Evolutionary conservation across 495 filamentous ascomycete genomes (phyloP), one percentile per base, ranked within the genome.

Genomic region (Chaetomium cochliodes): DNA sequence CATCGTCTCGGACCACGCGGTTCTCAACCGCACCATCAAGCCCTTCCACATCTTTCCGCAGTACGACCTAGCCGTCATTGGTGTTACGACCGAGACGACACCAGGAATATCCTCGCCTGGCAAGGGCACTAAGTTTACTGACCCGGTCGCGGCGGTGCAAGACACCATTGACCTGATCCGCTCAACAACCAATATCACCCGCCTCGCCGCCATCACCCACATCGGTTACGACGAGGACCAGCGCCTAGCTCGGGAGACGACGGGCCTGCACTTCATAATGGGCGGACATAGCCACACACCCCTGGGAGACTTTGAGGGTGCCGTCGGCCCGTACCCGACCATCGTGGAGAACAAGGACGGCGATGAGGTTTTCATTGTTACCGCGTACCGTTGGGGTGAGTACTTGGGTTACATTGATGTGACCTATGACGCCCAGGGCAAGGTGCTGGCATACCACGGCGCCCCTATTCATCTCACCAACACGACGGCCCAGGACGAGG

Each of bases 351-450:
- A 87, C 69, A 73, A 76, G 64, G 79, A 83, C 57, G 85, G 82
- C 39, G 82, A 86, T 8, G 85, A 86, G 68, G 84, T 86, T 26
- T 86, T 86, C 67, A 81, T 86, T 63, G 84, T 87, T 16, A 83
- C 82, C 13, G 77, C 83, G 22, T 84, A 82, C 65, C 80, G 84
- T 50, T 86, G 84, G 85, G 84, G 84, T 30, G 81, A 85, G 73
- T 86, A 86, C 46, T 72, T 86, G 2, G 84, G 83, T 52, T 85
- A 84, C 68, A 86, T 86, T 56, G 81, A 85, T 65, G 80, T 86
- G 15, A 80, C 80, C 4, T 86, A 80, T 64, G 80, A 83, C 64
- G 33, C 70, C 0, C 69, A 79, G 7, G 85, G 85, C 50, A 81
- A 79, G 65, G 78, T 86, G 41, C 73, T 85, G 15, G 74, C 73